Base-by-base conservation (phyloP, 768 basidiomycete species). In the Chalciporus sphaerocephalus region DNA sequence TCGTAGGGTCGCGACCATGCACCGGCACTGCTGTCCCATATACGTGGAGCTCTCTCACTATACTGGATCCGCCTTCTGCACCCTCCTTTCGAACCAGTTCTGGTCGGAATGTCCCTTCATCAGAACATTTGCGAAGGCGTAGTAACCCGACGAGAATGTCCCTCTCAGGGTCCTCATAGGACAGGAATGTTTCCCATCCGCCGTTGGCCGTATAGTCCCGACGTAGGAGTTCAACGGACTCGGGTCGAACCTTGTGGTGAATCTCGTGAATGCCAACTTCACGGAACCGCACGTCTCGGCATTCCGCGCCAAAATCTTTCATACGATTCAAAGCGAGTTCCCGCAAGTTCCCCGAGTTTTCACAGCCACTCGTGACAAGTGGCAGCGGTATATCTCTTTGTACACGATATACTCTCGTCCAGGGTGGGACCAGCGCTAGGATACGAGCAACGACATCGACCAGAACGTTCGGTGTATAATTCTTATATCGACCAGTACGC, bases 251-350 rank as follows among this genome's bases (percentile, higher is more conserved):
- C 70, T 95, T 94, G 73, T 96, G 86, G 63, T 99, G 96, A 38
- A 99, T 98, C 68, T 99, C 96, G 66, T 97, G 93, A 47, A 98
- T 89, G 37, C 96, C 96, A 47, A 99, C 96, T 78, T 99, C 96
- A 38, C 96, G 85, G 71, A 88, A 97, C 46, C 96, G 81, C 28
- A 99, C 95, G 65, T 99, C 96, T 46, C 96, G 81, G 65, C 96
- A 99, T 52, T 93, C 92, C 23, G 89, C 92, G 12, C 96, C 96
- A 67, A 99, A 96, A 64, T 99, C 96, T 69, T 95, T 97, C 94
- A 99, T 95, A 27, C 96, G 82, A 54, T 92, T 94, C 24, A 98
- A 73, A 33, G 96, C 95, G 32, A 99, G 74, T 67, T 99, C 96
- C 42, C 96, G 83, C 49, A 99, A 71, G 65, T 99, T 99, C 1